Evolutionary conservation across 768 basidiomycete species (phyloP).

Genomic region (Boletus insuetus): DNA sequence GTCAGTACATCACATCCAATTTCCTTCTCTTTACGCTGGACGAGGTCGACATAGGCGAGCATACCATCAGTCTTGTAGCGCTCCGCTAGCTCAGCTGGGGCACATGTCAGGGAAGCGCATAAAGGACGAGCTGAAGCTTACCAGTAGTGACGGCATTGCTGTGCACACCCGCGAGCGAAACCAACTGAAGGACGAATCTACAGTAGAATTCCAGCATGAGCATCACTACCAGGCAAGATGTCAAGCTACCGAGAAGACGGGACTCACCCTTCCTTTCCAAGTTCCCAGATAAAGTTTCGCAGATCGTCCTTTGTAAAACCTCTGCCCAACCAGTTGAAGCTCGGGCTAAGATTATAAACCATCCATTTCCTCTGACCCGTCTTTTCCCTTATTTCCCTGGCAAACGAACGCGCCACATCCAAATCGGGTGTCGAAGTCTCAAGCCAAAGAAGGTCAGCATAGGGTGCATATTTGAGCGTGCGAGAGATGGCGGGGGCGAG

Average conservation of each 20-base stretch:
- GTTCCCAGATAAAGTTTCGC: constrained; percentile 86
- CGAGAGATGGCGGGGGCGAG: constrained; percentile 81
- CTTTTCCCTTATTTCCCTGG: constrained; percentile 66
- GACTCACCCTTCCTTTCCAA: constrained; percentile 79
- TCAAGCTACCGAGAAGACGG: neutral
- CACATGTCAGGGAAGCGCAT: constrained; percentile 3
- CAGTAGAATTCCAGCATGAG: constrained; percentile 5
- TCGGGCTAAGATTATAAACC: constrained; percentile 92
- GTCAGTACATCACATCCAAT: constrained; percentile 88
- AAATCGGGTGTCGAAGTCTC: constrained; percentile 90
- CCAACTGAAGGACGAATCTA: constrained; percentile 84
- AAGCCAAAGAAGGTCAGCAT: constrained; percentile 89
- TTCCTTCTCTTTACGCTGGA: constrained; percentile 86
- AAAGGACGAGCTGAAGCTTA: constrained; percentile 28
- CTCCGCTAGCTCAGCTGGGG: constrained; percentile 70
- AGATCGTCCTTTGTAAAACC: constrained; percentile 76
- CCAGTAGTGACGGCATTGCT: constrained; percentile 77
- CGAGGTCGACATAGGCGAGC: constrained; percentile 87
- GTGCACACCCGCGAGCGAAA: constrained; percentile 89
- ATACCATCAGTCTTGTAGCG: constrained; percentile 86
- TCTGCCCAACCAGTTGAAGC: constrained; percentile 88
- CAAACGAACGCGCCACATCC: constrained; percentile 74
- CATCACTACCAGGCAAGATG: neutral
- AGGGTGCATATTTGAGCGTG: constrained; percentile 74
- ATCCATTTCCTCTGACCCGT: constrained; percentile 69